These are phyloP conservation scores for Hygrocybe punicea DNA, from an alignment of 768 basidiomycete genomes.

Conservation along the genomic window DNA sequence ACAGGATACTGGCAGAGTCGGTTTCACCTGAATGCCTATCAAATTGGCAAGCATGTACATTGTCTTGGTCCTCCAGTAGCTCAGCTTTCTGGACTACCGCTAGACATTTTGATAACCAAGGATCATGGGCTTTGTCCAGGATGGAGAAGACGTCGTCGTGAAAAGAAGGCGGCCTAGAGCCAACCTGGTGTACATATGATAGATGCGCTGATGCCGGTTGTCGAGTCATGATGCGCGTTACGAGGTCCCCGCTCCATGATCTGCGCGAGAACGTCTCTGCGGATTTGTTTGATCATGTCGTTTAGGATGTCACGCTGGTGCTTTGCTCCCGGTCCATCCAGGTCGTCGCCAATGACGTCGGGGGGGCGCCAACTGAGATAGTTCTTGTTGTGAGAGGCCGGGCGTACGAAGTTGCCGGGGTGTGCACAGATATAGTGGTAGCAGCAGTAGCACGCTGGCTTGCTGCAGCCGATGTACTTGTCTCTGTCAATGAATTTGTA, in stretches of 20 bases:
- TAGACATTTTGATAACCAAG: too few species aligned
- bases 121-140: too few species aligned
- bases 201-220: background rate
- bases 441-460: slow-evolving; percentile 2
- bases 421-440: slow-evolving; percentile 2
- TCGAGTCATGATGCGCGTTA: background rate
- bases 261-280: background rate
- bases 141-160: too few species aligned
- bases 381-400: slow-evolving; percentile 2
- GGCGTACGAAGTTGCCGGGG: background rate
- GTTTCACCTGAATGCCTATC: too few species aligned
- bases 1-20: too few species aligned
- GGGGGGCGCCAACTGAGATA: slow-evolving; percentile 2
- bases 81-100: too few species aligned
- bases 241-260: slow-evolving; percentile 1
- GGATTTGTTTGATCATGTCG: background rate
- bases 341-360: too few species aligned
- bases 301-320: background rate
- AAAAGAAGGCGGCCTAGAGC: too few species aligned
- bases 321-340: background rate
- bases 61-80: too few species aligned
- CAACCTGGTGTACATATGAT: too few species aligned
- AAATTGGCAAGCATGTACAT: too few species aligned
- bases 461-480: slow-evolving; percentile 2
- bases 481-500: background rate